phyloP scores from a whole-genome alignment of 164 flowering plant genomes.

The Piper betle region DNA sequence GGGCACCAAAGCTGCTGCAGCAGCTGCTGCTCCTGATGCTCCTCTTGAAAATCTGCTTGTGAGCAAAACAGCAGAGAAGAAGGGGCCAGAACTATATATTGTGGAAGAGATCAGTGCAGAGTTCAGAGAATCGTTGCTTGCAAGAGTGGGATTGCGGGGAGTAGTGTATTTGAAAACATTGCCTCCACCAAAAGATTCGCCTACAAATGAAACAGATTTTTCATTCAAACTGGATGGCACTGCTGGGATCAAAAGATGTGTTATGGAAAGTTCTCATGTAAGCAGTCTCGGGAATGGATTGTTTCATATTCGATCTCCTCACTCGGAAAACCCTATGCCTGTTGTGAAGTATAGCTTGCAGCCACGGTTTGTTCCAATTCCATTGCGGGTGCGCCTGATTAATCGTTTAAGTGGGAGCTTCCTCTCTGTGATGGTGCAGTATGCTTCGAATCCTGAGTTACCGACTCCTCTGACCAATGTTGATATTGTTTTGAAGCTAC shows the following conservation, averaged over 20 bases:
- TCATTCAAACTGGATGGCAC: constrained; percentile 76
- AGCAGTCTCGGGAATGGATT: constrained; percentile 83
- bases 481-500: constrained; percentile 63
- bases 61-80: constrained; percentile 60
- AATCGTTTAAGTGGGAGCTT: constrained; percentile 80
- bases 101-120: constrained; percentile 70
- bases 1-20: constrained; percentile 12
- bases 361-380: constrained; percentile 73
- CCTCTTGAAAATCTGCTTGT: constrained; percentile 70
- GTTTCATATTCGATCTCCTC: constrained; percentile 71
- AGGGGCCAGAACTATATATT: constrained; percentile 84
- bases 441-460: constrained; percentile 72
- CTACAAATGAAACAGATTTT: constrained; percentile 80
- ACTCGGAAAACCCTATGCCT: constrained; percentile 62
- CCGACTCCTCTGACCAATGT: constrained; percentile 62
- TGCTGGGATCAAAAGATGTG: constrained; percentile 60
- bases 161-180: constrained; percentile 59
- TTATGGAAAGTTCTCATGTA: constrained; percentile 53
- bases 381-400: constrained; percentile 73
- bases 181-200: constrained; percentile 53
- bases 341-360: constrained; percentile 72
- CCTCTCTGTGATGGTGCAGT: constrained; percentile 93
- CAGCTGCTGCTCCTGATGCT: constrained; percentile 25
- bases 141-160: constrained; percentile 79
- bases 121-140: constrained; percentile 84